Base-by-base conservation (phyloP, 1,284 basidiomycete species). In the Waitea zeae region DNA sequence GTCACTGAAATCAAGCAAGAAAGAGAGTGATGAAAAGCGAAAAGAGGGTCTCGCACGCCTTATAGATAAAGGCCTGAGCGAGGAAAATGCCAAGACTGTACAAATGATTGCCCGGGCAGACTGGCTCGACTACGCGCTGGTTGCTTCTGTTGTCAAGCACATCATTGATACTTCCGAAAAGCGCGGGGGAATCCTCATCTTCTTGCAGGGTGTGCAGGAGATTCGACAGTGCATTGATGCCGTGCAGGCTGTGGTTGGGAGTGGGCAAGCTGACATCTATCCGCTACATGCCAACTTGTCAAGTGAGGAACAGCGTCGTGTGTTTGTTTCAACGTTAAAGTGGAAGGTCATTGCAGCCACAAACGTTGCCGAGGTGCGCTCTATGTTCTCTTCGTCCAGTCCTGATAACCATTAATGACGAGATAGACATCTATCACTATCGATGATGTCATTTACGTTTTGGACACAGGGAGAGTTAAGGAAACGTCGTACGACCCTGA, bases 371-470 rank as follows among this genome's bases (percentile, higher is more conserved):
- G 79, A 82, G 62, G 77, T 68, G 42, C 31, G 56, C 47, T 4
- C 12, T 11, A 37, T 28, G 7, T 27, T 14, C 7, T 29, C 20
- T 26, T 12, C 30, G 19, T 19, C 15, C 13, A 15, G 24, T 20
- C 15, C 30, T 15, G 19, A 17, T 36, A 31, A 9, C 20, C 7
- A 36, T 24, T 24, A 20, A 20, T n/a, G 26, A 44, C 51, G 30
- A 5, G n/a, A 6, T 59, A 95, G 70, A 95, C 90, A 1, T 90
- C 84, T 3, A 89, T 96, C 42, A 96, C 90, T 1, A 93, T 96
- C 41, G 82, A 90, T 45, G 88, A 92, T 44, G 69, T 92, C 18
- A 64, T 83, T 20, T 87, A 81, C 46, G 87, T 92, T 12, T 67
- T 93, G 27, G 87, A 90, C 45, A 60, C 72, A 0, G 92, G 92